Base-by-base conservation (phyloP, 2,329 filamentous ascomycete genomes). In the Byssoonygena ceratinophila region DNA sequence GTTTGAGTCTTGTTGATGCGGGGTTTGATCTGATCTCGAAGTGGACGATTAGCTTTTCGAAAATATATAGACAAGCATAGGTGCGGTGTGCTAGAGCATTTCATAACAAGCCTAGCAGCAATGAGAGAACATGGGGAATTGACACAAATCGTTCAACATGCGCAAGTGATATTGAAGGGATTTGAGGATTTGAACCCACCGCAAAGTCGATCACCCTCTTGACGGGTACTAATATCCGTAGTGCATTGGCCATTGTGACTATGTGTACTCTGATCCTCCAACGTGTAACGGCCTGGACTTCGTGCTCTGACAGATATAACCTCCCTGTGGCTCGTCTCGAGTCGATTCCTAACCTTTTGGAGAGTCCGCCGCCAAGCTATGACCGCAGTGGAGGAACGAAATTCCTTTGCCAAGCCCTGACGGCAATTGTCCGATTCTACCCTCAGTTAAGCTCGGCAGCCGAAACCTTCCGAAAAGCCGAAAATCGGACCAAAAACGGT, bases 141-240 rank as follows among this genome's bases (percentile, higher is more conserved):
- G 18, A n/a, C 34, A 8, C 37, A n/a, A n/a, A n/a, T n/a, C n/a
- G n/a, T 41, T 31, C 22, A 49, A 20, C 23, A 22, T 50, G 37
- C 47, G 18, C 23, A 32, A 9, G 34, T 4, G 23, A 25, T 25
- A 16, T 8, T 14, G 18, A 32, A 50, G 39, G 23, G 2, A 41
- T 29, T 12, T 32, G 11, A 43, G 36, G 25, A n/a, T 23, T 20
- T 6, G 12, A 54, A 72, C 81, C 66, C 73, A 88, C 85, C 62
- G 85, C 84, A 79, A 87, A 89, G 78, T 90, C 85, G 74, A 90
- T 88, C 47, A 90, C 85, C 80, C 85, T 76, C 75, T 90, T 90
- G 45, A 90, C 75, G 69, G 85, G 85, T 2, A 90, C 85, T 57
- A 90, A 77, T 69, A 90, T 89, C 68, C 84, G 76, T 62, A 88